phyloP scores from a whole-genome alignment of 225 moss, liverwort and hornwort genomes.

The Marchantia polymorpha region DNA sequence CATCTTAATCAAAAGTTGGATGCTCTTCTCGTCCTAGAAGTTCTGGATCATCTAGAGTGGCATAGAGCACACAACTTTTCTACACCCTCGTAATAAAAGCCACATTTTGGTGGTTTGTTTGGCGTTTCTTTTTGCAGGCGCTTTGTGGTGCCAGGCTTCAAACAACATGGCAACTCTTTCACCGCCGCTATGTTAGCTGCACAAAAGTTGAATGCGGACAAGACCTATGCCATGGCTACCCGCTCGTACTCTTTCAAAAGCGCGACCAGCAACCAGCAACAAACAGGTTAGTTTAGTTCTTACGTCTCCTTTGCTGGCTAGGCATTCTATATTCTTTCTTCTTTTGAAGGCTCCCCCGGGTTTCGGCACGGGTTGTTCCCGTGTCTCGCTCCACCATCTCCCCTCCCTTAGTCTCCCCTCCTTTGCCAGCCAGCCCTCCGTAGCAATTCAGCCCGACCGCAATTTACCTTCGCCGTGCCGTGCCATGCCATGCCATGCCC shows the following conservation, averaged over 20 bases:
- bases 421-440: background rate
- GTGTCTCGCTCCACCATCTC: no score
- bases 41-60: constrained; percentile 10
- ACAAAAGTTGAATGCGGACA: constrained; percentile 43
- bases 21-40: constrained; percentile 9
- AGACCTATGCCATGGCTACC: constrained; percentile 37
- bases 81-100: constrained; percentile 22
- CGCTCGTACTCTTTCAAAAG: constrained; percentile 33
- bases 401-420: background rate
- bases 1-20: constrained; percentile 9
- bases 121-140: constrained; percentile 37
- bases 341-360: no score
- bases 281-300: constrained; percentile 38
- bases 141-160: constrained; percentile 30
- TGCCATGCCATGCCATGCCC: background rate
- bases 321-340: constrained; percentile 12
- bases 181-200: constrained; percentile 34
- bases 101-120: constrained; percentile 29
- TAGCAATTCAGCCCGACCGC: background rate
- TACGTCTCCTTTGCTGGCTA: constrained; percentile 21
- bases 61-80: background rate
- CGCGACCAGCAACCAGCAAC: constrained; percentile 30
- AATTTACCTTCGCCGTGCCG: background rate
- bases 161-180: constrained; percentile 25
- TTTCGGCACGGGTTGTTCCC: constrained; percentile 7